Evolutionary conservation across 148 eudicot species (phyloP), one percentile per base, ranked within the genome.

Genomic region (Mesembryanthemum crystallinum): DNA sequence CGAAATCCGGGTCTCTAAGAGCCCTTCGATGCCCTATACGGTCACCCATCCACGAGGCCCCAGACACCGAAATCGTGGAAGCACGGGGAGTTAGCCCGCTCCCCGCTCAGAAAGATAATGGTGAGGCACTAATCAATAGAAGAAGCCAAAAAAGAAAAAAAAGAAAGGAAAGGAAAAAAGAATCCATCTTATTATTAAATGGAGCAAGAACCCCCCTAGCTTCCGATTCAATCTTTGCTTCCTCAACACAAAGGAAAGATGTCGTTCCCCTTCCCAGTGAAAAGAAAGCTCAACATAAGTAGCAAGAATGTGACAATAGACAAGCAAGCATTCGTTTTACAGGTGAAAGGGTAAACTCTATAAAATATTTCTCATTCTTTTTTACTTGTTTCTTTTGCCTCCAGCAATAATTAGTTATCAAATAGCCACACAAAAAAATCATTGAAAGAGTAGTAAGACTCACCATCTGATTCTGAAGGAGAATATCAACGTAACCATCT

Each of bases 391-490:
- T 49, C 4, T 54, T 21, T 57, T 23, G 11, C 61, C 61, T 67
- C 39, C 8, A 67, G 27, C 64, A 59, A 32, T 52, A 30, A 0
- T 62, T 24, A 33, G 27, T 57, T 21, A 65, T 32, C 27, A 37
- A 72, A 64, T 49, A 71, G 30, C 13, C 18, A 30, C 64, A 57
- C 33, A 72, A 55, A 80, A 30, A n/a, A 67, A 43, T 51, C 24
- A 37, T 15, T 76, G 10, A 76, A 47, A 18, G 5, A 21, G 28
- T 69, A 25, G 60, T 25, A 60, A 78, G 45, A 83, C 87, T 83
- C 85, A 89, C 97, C 91, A 89, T 86, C 66, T 89, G 85, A 81
- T 87, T 87, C 76, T 88, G 90, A 74, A 91, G 87, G 76, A 88
- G 47, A 54, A 88, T 83, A 74, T 91, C 97, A 73, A 88, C 62